A percentile compares a stretch with the other conserved stretches of the same genome.
These are phyloP conservation scores for Arthrobotrys sphaeroides DNA, from an alignment of 2,329 filamentous ascomycete genomes.

Conservation along the genomic window DNA sequence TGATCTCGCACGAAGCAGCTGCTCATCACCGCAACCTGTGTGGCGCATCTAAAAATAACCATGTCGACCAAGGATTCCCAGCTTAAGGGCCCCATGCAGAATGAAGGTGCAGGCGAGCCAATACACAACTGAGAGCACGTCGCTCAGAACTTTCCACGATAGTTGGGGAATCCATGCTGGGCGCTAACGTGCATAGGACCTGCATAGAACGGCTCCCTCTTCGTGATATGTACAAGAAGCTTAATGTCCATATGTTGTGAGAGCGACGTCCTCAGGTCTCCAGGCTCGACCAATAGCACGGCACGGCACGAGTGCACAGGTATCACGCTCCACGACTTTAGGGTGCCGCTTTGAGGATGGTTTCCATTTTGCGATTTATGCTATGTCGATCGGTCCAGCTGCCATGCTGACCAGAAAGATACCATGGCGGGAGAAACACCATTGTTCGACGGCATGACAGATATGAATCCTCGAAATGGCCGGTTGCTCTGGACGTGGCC, in stretches of 20 bases:
- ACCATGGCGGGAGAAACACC: conserved; percentile 23
- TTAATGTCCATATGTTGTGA: conserved; percentile 14
- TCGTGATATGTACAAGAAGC: not conserved
- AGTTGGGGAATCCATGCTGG: conserved; percentile 54
- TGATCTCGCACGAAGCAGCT: not conserved
- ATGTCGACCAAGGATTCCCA: conserved; percentile 33
- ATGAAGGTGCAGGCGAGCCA: conserved; percentile 42
- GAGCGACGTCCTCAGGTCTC: not conserved
- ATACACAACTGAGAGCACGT: conserved; percentile 17
- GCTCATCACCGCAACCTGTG: conserved; percentile 16
- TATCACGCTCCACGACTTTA: conserved; percentile 4
- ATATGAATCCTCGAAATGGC: conserved; percentile 17
- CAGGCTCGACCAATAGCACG: conserved; percentile 11
- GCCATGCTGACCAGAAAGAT: conserved; percentile 3
- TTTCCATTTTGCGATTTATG: not conserved
- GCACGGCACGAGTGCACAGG: conserved; percentile 4
- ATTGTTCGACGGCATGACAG: conserved; percentile 42
- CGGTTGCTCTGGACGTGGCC: conserved; percentile 16
- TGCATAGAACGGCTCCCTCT: conserved; percentile 33
- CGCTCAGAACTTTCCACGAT: conserved; percentile 38
- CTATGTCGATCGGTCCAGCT: not conserved
- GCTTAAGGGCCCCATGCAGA: conserved; percentile 25
- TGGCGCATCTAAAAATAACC: conserved; percentile 53
- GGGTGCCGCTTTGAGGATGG: conserved; percentile 14
- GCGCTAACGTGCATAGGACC: conserved; percentile 54